Conservation (phyloP, 2,329 filamentous ascomycete species). For the Aspergillus sp. region DNA sequence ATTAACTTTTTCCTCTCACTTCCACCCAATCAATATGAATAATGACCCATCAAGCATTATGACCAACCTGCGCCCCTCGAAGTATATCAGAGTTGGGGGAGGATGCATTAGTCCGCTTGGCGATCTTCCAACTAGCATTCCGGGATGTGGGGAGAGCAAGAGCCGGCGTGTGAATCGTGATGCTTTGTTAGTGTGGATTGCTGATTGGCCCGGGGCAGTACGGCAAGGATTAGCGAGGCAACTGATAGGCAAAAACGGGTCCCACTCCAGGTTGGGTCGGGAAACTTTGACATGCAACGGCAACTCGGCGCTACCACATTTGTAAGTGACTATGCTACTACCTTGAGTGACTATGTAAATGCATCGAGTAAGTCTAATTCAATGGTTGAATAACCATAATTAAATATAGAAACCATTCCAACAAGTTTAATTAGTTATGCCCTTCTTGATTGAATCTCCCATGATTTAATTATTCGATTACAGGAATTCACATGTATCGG, state of each 20-base stretch:
- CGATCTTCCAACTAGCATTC: background rate
- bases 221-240: background rate
- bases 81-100: background rate
- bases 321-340: too few species aligned
- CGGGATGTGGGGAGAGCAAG: too few species aligned
- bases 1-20: background rate
- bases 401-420: too few species aligned
- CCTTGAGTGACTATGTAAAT: too few species aligned
- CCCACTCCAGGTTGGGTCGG: background rate
- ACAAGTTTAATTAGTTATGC: too few species aligned
- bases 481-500: background rate
- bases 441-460: too few species aligned
- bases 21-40: background rate
- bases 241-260: background rate
- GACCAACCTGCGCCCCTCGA: background rate
- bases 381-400: too few species aligned
- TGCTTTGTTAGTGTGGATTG: background rate
- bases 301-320: too few species aligned
- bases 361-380: too few species aligned
- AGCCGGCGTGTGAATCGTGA: too few species aligned
- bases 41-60: background rate
- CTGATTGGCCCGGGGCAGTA: background rate
- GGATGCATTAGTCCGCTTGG: background rate
- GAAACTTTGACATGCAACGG: too few species aligned
- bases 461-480: too few species aligned